Evolutionary conservation across 169 alveolate genomes (phyloP).

Genomic region (Plasmodium vivax): DNA sequence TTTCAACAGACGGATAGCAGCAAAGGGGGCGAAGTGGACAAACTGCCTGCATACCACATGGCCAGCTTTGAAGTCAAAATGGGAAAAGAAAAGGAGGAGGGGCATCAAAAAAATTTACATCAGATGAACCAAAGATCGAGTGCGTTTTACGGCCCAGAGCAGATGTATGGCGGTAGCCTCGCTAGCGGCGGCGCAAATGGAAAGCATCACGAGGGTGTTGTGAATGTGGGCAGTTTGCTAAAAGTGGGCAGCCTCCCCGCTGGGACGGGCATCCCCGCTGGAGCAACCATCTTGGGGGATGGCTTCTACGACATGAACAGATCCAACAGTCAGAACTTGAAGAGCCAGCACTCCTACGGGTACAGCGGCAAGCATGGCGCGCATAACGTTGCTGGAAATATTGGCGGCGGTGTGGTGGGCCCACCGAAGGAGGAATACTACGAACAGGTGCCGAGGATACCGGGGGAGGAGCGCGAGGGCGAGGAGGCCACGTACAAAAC

Average conservation of each 20-base stretch:
- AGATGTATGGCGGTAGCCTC: background rate
- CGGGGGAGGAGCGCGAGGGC: background rate
- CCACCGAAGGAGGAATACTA: background rate
- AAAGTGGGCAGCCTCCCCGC: background rate
- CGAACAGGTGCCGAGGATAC: background rate
- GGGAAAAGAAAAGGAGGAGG: background rate
- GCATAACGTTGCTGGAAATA: background rate
- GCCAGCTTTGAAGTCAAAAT: constrained; percentile 1
- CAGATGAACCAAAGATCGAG: background rate
- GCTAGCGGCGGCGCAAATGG: background rate
- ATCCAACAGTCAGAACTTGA: background rate
- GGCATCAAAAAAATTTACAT: background rate
- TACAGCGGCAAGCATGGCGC: background rate
- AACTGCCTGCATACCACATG: background rate
- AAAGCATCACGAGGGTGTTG: background rate
- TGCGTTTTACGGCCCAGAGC: background rate
- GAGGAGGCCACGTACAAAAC: background rate
- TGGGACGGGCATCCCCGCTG: background rate
- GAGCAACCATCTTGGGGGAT: background rate
- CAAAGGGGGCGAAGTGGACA: background rate
- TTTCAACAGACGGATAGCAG: background rate
- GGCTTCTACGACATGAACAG: background rate
- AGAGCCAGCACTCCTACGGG: background rate
- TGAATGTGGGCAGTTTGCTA: background rate
- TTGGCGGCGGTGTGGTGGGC: background rate